Percentiles rank a stretch among this genome's conserved stretches.
Conservation (phyloP, 805 yeast species). For the Candida qinlingensis region DNA sequence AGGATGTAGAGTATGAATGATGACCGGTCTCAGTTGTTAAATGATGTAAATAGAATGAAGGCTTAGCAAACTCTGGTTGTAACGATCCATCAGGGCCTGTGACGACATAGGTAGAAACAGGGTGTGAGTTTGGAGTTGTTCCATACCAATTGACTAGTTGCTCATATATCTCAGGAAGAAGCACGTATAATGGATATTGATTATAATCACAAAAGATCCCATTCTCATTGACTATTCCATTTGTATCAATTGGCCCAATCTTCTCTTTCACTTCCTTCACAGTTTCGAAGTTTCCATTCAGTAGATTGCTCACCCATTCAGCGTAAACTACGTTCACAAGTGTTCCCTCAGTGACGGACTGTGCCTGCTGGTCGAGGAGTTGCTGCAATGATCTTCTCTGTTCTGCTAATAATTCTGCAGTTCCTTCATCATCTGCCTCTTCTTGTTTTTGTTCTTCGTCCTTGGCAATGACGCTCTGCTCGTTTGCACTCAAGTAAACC, state of each 20-base stretch:
- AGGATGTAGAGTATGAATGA: constrained; percentile 10
- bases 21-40: constrained; percentile 12
- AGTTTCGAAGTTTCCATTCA: constrained; percentile 5
- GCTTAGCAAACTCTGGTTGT: constrained; percentile 31
- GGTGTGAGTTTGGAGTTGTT: constrained; percentile 31
- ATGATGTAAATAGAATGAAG: constrained; percentile 32
- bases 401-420: constrained; percentile 4
- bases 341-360: constrained; percentile 11
- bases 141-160: constrained; percentile 53
- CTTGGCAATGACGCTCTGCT: background rate
- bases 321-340: constrained; percentile 12
- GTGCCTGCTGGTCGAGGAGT: constrained; percentile 3
- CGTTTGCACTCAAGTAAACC: constrained; percentile 3
- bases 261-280: constrained; percentile 7
- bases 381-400: constrained; percentile 13
- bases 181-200: constrained; percentile 26
- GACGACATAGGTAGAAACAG: constrained; percentile 33
- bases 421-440: background rate
- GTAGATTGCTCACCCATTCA: constrained; percentile 14
- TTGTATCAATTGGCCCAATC: constrained; percentile 38
- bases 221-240: constrained; percentile 32
- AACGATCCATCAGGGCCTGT: constrained; percentile 23
- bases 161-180: constrained; percentile 41
- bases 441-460: background rate
- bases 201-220: constrained; percentile 37